phyloP scores from a whole-genome alignment of 1,284 basidiomycete genomes.

The Irpex sp. region DNA sequence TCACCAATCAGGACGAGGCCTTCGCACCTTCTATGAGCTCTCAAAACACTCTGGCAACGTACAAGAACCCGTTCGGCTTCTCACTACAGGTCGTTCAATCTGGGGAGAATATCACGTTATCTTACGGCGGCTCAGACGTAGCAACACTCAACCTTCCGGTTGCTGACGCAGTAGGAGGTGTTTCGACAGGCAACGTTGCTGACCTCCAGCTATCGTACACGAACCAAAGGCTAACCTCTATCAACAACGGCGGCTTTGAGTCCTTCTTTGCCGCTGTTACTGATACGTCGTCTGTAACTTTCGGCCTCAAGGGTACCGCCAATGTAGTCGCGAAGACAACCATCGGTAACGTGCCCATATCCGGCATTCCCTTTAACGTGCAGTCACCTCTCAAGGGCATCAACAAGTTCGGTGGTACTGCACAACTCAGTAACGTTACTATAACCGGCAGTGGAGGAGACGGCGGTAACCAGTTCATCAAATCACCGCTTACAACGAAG shows the following conservation, averaged over 20 bases:
- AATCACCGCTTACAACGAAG: conserved; percentile 48
- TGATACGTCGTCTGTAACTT: conserved; percentile 40
- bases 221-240: conserved; percentile 51
- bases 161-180: conserved; percentile 49
- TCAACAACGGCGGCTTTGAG: conserved; percentile 53
- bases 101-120: conserved; percentile 52
- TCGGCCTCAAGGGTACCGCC: conserved; percentile 56
- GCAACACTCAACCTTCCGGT: conserved; percentile 56
- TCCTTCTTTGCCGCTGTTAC: conserved; percentile 60
- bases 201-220: conserved; percentile 55
- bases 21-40: conserved; percentile 62
- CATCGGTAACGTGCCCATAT: conserved; percentile 68
- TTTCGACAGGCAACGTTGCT: conserved; percentile 67
- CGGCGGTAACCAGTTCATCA: conserved; percentile 52
- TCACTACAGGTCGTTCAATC: conserved; percentile 62
- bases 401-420: conserved; percentile 48
- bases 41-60: conserved; percentile 57
- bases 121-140: conserved; percentile 44
- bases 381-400: conserved; percentile 54
- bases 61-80: conserved; percentile 79
- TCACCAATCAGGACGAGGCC: conserved; percentile 43
- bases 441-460: conserved; percentile 60
- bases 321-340: conserved; percentile 61
- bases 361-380: conserved; percentile 62
- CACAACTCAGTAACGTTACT: conserved; percentile 47